Evolutionary conservation across 1,139 yeast genomes (phyloP).

Genomic region (Chernovozyma sophiae-reginae): DNA sequence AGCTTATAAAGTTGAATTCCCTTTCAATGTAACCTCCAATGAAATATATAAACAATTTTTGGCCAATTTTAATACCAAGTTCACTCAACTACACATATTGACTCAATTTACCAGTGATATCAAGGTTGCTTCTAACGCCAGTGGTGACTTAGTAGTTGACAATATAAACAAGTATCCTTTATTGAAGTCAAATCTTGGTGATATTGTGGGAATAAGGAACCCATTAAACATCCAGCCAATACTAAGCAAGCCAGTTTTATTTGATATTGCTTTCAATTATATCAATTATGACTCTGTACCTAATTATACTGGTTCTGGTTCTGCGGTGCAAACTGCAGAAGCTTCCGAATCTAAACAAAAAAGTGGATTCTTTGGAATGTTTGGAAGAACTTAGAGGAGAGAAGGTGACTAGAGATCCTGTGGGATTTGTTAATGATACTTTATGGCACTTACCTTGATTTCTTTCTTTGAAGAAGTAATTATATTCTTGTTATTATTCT

Average conservation of each 20-base stretch:
- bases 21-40: slow-evolving; percentile 35
- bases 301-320: slow-evolving; percentile 2
- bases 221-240: slow-evolving; percentile 47
- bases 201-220: slow-evolving; percentile 47
- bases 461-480: too few relatives aligned
- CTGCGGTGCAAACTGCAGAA: slow-evolving; percentile 10
- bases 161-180: slow-evolving; percentile 43
- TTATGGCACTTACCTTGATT: too few relatives aligned
- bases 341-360: slow-evolving; percentile 19
- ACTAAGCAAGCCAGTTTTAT: slow-evolving; percentile 80
- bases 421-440: too few relatives aligned
- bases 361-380: slow-evolving; percentile 45
- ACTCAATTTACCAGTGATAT: slow-evolving; percentile 42
- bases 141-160: slow-evolving; percentile 37
- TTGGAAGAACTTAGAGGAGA: slow-evolving; percentile 20
- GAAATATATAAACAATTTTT: slow-evolving; percentile 28
- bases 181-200: slow-evolving; percentile 29
- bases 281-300: slow-evolving; percentile 43
- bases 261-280: slow-evolving; percentile 85
- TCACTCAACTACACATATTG: slow-evolving; percentile 45
- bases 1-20: slow-evolving; percentile 29
- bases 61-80: slow-evolving; percentile 21
- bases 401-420: too few relatives aligned
- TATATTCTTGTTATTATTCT: too few relatives aligned
- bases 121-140: slow-evolving; percentile 4